Evolutionary conservation across 2,329 filamentous ascomycete species (phyloP).

Genomic region (Hymenotorrendiella dingleyae): DNA sequence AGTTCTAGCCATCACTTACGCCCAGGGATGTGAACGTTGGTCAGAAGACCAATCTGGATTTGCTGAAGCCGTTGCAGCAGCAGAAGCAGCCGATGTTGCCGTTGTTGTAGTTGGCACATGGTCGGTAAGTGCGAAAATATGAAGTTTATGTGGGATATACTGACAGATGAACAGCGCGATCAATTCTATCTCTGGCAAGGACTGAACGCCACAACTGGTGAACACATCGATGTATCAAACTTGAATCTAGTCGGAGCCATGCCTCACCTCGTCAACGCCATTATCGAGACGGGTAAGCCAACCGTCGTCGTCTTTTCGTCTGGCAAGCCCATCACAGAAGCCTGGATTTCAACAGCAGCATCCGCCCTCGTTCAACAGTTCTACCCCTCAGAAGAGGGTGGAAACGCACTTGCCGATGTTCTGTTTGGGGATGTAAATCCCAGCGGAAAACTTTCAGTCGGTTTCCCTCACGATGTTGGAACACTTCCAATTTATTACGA

Average conservation of each 20-base stretch:
- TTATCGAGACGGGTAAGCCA: conserved; percentile 63
- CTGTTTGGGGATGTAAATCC: conserved; percentile 73
- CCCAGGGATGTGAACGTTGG: conserved; percentile 68
- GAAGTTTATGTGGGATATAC: background rate
- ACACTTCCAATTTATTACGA: conserved; percentile 67
- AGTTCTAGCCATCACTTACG: conserved; percentile 48
- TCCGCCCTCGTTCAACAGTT: conserved; percentile 67
- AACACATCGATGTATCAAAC: conserved; percentile 61
- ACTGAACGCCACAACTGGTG: conserved; percentile 68
- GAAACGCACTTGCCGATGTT: conserved; percentile 72
- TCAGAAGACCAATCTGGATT: conserved; percentile 65
- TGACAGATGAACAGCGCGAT: conserved; percentile 42
- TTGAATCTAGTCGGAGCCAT: conserved; percentile 67
- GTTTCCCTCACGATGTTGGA: conserved; percentile 62
- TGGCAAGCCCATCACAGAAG: conserved; percentile 67
- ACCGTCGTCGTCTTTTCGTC: conserved; percentile 82
- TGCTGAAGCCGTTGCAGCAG: conserved; percentile 57
- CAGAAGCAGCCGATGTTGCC: conserved; percentile 62
- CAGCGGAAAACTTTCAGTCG: conserved; percentile 62
- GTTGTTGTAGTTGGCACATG: conserved; percentile 71
- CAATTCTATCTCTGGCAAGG: conserved; percentile 65
- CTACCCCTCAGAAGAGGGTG: conserved; percentile 74
- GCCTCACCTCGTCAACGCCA: conserved; percentile 57
- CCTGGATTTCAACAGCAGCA: conserved; percentile 62
- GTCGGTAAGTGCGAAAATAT: conserved; percentile 36